phyloP scores from a whole-genome alignment of 768 basidiomycete species.

The Lentinula sp. region DNA sequence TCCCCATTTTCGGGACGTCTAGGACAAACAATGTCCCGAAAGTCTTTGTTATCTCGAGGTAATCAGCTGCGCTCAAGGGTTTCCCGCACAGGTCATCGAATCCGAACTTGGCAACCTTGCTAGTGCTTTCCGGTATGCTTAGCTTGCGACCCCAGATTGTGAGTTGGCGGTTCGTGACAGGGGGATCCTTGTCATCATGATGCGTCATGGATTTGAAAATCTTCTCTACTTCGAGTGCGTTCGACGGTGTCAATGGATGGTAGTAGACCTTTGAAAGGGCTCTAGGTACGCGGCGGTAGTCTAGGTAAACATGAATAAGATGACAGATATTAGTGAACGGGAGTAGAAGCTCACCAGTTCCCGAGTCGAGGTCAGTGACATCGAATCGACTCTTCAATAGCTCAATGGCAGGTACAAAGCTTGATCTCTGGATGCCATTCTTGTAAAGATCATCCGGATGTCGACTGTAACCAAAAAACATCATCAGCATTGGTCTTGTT shows the following conservation, averaged over 20 bases:
- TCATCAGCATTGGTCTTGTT: constrained; percentile 2
- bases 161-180: constrained; percentile 57
- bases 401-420: constrained; percentile 93
- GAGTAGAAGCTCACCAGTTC: constrained; percentile 58
- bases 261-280: constrained; percentile 94
- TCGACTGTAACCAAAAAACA: constrained; percentile 50
- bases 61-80: constrained; percentile 92
- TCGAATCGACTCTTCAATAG: constrained; percentile 83
- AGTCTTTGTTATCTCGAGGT: constrained; percentile 84
- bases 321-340: neutral
- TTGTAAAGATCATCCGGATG: constrained; percentile 97
- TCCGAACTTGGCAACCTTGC: constrained; percentile 75
- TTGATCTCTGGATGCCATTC: constrained; percentile 94
- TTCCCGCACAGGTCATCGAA: constrained; percentile 85
- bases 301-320: constrained; percentile 29
- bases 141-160: constrained; percentile 90
- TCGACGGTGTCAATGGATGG: constrained; percentile 66
- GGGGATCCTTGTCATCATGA: constrained; percentile 45
- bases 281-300: constrained; percentile 92
- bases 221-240: constrained; percentile 67
- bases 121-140: constrained; percentile 72
- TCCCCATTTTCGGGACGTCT: constrained; percentile 83
- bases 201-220: constrained; percentile 73
- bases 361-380: constrained; percentile 92
- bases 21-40: constrained; percentile 87